phyloP scores from a whole-genome alignment of 192 early-diverging fungal genomes.

The Dissophora globulifera region DNA sequence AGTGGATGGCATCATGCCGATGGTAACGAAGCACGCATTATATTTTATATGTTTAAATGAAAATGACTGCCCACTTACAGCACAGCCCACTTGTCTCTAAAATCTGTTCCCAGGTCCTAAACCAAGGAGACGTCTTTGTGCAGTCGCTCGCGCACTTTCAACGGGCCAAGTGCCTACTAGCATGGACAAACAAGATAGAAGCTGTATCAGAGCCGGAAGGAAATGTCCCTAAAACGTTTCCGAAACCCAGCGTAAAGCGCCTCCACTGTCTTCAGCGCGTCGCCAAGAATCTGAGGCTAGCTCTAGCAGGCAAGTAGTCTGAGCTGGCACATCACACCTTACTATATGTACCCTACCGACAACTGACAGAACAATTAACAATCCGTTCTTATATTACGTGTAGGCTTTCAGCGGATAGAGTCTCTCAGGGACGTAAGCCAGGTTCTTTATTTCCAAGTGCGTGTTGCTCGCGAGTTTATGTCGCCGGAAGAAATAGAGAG shows the following conservation, averaged over 20 bases:
- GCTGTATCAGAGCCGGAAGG: neutral
- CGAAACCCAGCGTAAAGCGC: neutral
- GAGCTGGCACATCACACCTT: too few relatives aligned
- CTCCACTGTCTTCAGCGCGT: neutral
- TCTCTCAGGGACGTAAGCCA: slow-evolving; percentile 24
- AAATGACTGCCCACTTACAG: too few relatives aligned
- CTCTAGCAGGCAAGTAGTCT: slow-evolving; percentile 1
- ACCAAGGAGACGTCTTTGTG: slow-evolving; percentile 31
- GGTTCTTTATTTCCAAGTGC: slow-evolving; percentile 31
- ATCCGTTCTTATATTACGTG: neutral
- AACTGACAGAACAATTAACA: too few relatives aligned
- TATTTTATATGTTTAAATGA: too few relatives aligned
- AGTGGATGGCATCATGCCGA: slow-evolving; percentile 21
- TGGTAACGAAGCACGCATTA: slow-evolving; percentile 4
- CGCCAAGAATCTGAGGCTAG: neutral
- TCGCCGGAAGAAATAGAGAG: neutral
- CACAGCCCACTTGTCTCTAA: too few relatives aligned
- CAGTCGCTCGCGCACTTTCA: slow-evolving; percentile 38
- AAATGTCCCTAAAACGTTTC: neutral
- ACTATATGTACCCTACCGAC: neutral
- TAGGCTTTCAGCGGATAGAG: slow-evolving; percentile 21
- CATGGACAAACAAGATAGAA: neutral
- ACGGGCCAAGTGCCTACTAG: slow-evolving; percentile 27
- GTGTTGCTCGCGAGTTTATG: slow-evolving; percentile 5
- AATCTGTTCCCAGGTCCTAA: slow-evolving; percentile 19